Evolutionary conservation across 208 protist species (phyloP).

Genomic region (Borovskyia barvae): DNA sequence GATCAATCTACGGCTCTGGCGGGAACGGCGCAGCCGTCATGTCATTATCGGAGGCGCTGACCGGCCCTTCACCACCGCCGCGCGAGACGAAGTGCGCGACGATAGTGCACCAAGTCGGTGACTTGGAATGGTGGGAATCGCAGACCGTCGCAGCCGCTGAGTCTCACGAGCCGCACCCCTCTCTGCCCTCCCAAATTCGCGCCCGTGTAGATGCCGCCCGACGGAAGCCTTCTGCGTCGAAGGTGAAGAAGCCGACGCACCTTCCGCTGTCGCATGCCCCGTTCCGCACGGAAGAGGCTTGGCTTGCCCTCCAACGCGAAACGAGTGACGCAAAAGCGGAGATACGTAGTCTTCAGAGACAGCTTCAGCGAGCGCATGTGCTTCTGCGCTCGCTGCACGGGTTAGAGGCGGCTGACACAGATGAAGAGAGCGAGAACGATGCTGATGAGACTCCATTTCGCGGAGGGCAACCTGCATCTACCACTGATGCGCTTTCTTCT

Average conservation of each 20-base stretch:
- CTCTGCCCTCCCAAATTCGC: slow-evolving; percentile 19
- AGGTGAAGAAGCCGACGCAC: background rate
- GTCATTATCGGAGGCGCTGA: too few relatives aligned
- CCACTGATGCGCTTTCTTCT: too few relatives aligned
- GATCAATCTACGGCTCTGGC: slow-evolving; percentile 3
- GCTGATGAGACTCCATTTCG: too few relatives aligned
- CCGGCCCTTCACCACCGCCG: too few relatives aligned
- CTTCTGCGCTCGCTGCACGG: slow-evolving; percentile 23
- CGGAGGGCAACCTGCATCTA: too few relatives aligned
- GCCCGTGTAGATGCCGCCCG: slow-evolving; percentile 1
- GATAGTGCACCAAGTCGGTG: too few relatives aligned
- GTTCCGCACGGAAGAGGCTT: slow-evolving; percentile 20
- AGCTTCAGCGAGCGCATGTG: slow-evolving; percentile 34
- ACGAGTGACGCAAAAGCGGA: slow-evolving; percentile 28
- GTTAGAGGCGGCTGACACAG: background rate
- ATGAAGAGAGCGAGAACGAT: background rate
- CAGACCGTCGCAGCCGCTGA: too few relatives aligned
- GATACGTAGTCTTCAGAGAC: slow-evolving; percentile 34
- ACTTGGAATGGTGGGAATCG: too few relatives aligned
- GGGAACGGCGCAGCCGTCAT: too few relatives aligned
- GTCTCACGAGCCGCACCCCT: too few relatives aligned
- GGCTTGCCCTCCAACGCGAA: slow-evolving; percentile 25
- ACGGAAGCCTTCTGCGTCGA: background rate
- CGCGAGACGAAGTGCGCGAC: too few relatives aligned
- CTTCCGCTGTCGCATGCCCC: background rate